Evolutionary conservation across 768 basidiomycete genomes (phyloP).

Genomic region (Macrolepiota dolichaula): DNA sequence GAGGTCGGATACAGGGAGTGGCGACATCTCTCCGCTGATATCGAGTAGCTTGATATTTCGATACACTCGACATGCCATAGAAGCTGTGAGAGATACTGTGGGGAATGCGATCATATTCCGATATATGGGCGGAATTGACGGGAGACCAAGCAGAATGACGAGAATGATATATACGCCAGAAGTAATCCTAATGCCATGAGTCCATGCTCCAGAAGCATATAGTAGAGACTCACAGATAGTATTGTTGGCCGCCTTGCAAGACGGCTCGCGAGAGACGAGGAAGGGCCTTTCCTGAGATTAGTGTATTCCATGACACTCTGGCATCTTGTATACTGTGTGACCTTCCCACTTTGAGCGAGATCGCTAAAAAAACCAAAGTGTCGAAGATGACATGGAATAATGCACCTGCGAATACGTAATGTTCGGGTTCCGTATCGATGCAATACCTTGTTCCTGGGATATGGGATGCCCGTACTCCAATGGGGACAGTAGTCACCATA

Average conservation of each 20-base stretch:
- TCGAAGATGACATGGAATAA: slow-evolving; percentile 26
- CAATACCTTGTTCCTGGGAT: slow-evolving; percentile 32
- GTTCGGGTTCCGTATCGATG: slow-evolving; percentile 19
- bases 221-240: slow-evolving; percentile 27
- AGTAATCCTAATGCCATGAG: background rate
- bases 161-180: background rate
- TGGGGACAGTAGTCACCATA: slow-evolving; percentile 20
- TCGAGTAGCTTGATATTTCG: slow-evolving; percentile 5
- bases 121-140: background rate
- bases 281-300: slow-evolving; percentile 20
- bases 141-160: background rate
- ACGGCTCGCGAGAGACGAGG: slow-evolving; percentile 23
- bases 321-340: slow-evolving; percentile 13
- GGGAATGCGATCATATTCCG: background rate
- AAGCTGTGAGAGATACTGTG: background rate
- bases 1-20: background rate
- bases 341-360: slow-evolving; percentile 25
- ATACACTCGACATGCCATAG: slow-evolving; percentile 4
- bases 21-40: background rate
- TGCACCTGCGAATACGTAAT: slow-evolving; percentile 20
- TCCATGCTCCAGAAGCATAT: background rate
- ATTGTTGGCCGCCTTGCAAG: slow-evolving; percentile 29
- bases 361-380: slow-evolving; percentile 32
- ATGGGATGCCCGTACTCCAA: slow-evolving; percentile 16
- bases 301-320: slow-evolving; percentile 11